Evolutionary conservation across 768 basidiomycete species (phyloP), one percentile per base, ranked within the genome.

Genomic region (Mrakia hoshinonis): DNA sequence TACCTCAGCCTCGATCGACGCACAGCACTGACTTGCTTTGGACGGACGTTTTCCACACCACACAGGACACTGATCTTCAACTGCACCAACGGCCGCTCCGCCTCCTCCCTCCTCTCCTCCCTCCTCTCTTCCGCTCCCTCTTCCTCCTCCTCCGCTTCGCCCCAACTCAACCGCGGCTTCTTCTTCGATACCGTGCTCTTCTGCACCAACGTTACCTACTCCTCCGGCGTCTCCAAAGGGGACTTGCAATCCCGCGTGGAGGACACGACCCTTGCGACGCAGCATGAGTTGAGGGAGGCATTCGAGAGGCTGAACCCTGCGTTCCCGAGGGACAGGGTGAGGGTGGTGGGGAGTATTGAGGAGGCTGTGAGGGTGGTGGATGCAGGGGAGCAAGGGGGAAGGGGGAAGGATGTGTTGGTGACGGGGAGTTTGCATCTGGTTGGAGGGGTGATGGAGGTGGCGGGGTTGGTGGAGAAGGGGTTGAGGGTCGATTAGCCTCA

Each of bases 181-280:
- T 87, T 91, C 76, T 96, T 96, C 75, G 85, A 91, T 76, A 85
- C 87, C 63, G 90, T 94, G 70, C 85, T 98, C 58, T 98, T 99
- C 80, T 98, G 94, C 80, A 87, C 92, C 61, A 99, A 98, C 78
- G 89, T 96, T 39, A 99, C 96, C 0, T 99, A 95, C 77, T 84
- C 85, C 1, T 87, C 91, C 74, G 96, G 96, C 0, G 82, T 84
- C 39, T 97, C 87, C 78, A 98, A 97, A 82, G 89, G 90, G 65
- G 95, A 99, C 79, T 81, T 97, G 49, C 88, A 88, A 18, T 86
- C 87, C 1, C 84, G 89, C 39, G 81, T 86, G 62, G 82, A 83
- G 13, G 89, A 90, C 13, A 81, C 83, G 1, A 82, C 85, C 52
- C 82, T 96, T 15, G 86, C 85, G 64, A 87, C 85, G 2, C 95